Base-by-base conservation (phyloP, 2,329 filamentous ascomycete genomes). In the Colletotrichum acutatum region DNA sequence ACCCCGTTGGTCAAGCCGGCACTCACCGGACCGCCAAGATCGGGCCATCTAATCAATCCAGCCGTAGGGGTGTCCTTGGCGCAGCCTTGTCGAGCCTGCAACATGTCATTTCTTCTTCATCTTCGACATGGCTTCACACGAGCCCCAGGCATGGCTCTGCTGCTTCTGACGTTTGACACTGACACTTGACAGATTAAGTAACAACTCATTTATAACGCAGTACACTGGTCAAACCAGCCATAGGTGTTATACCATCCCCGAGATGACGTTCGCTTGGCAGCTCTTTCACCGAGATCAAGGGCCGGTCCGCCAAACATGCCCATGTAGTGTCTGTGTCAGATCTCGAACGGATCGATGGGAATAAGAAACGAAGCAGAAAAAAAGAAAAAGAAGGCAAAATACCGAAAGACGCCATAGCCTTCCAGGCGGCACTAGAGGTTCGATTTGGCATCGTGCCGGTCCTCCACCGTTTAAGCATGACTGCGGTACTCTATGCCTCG, bases 11-110 rank as follows among this genome's bases (percentile, higher is more conserved):
- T 64, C 37, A 42, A 72, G 70, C 66, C 66, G 70, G 66, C 70
- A 66, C 60, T 61, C 66, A 65, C 60, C 70, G 54, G 66, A 56
- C 56, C 66, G 65, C 70, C 70, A 70, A 72, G 70, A 70, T 66
- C 49, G 66, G 46, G 60, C 49, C 46, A 66, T 72, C 26, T 60
- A 65, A 52, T 70, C 60, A 61, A 34, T 34, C 60, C 66, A 57
- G 69, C 66, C 28, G 54, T 69, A 72, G 60, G 60, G 70, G 34
- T 65, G 54, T 56, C 66, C 54, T 72, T 70, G 70, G 70, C 60
- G 42, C 54, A 70, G 60, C 42, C 57, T 61, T 30, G 58, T 58
- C 52, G 52, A 28, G 68, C 58, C 42, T 56, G 59, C 52, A 65
- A 56, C 65, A 72, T 28, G 54, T 52, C 54, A 56, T 65, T 60